Percentiles rank a stretch among this genome's conserved stretches.
phyloP scores from a whole-genome alignment of 768 basidiomycete species.

The Glaciozyma antarctica region DNA sequence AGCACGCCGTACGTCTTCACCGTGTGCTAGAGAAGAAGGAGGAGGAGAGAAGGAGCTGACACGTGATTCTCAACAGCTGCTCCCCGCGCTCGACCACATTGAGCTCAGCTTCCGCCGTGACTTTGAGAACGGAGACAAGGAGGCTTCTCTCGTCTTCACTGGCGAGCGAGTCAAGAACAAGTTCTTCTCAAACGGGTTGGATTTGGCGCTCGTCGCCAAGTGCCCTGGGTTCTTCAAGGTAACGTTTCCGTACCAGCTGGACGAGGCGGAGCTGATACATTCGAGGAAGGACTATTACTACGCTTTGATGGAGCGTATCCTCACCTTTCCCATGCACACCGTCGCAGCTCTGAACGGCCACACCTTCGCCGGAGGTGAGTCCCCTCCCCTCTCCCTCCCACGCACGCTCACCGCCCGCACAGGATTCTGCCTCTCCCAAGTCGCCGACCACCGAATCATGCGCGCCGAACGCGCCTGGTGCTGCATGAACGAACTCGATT shows the following conservation, averaged over 20 bases:
- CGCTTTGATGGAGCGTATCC: constrained; percentile 6
- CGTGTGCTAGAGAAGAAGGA: background rate
- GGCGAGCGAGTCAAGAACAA: constrained; percentile 24
- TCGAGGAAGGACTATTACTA: constrained; percentile 21
- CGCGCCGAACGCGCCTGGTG: constrained; percentile 66
- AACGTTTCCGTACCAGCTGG: background rate
- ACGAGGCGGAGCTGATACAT: background rate
- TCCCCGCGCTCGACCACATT: constrained; percentile 26
- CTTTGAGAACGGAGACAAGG: constrained; percentile 7
- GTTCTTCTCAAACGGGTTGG: constrained; percentile 31
- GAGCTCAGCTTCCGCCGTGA: constrained; percentile 13
- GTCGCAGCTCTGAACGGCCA: constrained; percentile 43
- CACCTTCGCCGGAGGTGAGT: constrained; percentile 80
- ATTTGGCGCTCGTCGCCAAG: constrained; percentile 17
- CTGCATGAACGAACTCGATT: constrained; percentile 83
- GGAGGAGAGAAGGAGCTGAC: background rate
- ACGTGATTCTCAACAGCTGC: constrained; percentile 1
- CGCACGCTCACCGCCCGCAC: background rate
- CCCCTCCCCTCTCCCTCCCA: constrained; percentile 41
- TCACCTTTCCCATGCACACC: constrained; percentile 24
- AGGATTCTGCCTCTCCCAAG: background rate
- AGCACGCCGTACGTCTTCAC: constrained; percentile 4
- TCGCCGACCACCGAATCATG: background rate
- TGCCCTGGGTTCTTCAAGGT: constrained; percentile 25
- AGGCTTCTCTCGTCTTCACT: constrained; percentile 22